Evolutionary conservation across 1,284 basidiomycete species (phyloP).

Genomic region (Austroboletus niveus): DNA sequence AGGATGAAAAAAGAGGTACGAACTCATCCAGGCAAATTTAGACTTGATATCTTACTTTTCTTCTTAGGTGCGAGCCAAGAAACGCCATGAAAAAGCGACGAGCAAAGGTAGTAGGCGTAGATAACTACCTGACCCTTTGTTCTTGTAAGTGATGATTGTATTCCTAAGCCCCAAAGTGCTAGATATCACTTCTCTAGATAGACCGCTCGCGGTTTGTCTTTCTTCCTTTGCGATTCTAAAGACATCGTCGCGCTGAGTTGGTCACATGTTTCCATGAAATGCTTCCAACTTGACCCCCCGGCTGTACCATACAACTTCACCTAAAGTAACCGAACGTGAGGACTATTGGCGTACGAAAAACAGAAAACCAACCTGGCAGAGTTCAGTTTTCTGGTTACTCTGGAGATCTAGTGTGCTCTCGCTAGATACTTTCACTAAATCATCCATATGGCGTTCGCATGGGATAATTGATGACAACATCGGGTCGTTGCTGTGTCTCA

Average conservation of each 20-base stretch:
- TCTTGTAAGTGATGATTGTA: not conserved
- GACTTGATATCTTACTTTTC: slow-evolving; percentile 5
- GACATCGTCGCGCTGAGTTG: slow-evolving; percentile 34
- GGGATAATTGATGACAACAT: slow-evolving; percentile 10
- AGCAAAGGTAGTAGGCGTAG: slow-evolving; percentile 52
- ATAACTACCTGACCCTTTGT: slow-evolving; percentile 1
- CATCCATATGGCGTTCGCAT: not conserved
- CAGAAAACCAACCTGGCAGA: slow-evolving; percentile 49
- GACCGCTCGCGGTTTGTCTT: slow-evolving; percentile 6
- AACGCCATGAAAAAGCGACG: slow-evolving; percentile 63
- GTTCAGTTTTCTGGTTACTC: slow-evolving; percentile 48
- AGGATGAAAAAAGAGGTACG: slow-evolving; percentile 82
- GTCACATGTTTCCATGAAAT: slow-evolving; percentile 56
- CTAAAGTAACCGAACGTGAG: slow-evolving; percentile 34
- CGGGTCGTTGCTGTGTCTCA: slow-evolving; percentile 47
- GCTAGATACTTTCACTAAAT: slow-evolving; percentile 27
- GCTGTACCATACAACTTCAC: slow-evolving; percentile 41
- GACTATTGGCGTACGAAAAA: not conserved
- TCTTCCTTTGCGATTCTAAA: slow-evolving; percentile 16
- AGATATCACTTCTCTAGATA: slow-evolving; percentile 15
- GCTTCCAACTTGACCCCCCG: slow-evolving; percentile 46
- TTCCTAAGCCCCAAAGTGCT: not conserved
- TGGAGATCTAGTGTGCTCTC: slow-evolving; percentile 57
- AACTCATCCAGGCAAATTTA: slow-evolving; percentile 1
- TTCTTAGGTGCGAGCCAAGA: slow-evolving; percentile 64